These are phyloP conservation scores for Gremmenia infestans DNA, from an alignment of 2,329 filamentous ascomycete genomes.

Conservation along the genomic window DNA sequence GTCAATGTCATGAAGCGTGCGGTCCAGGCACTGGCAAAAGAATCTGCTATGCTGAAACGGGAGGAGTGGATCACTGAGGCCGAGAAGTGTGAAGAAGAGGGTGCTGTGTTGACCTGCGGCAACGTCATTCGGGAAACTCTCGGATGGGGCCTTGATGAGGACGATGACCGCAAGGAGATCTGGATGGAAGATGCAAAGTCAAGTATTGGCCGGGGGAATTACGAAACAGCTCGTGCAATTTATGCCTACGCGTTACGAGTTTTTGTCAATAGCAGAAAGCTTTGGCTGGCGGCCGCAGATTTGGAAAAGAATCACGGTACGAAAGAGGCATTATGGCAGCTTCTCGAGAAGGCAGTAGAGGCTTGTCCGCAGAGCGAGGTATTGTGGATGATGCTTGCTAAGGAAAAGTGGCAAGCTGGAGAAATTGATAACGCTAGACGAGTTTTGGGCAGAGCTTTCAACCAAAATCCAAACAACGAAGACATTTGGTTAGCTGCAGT, in stretches of 20 bases:
- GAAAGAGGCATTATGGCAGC: conserved; percentile 74
- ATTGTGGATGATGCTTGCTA: conserved; percentile 92
- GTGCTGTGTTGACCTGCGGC: conserved; percentile 77
- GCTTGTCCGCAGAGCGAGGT: conserved; percentile 88
- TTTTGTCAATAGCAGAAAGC: conserved; percentile 79
- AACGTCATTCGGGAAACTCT: conserved; percentile 90
- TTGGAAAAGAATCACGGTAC: conserved; percentile 85
- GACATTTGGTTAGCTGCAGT: conserved; percentile 97
- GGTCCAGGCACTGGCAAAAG: conserved; percentile 79
- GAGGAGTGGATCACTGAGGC: conserved; percentile 97
- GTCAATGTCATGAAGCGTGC: conserved; percentile 94
- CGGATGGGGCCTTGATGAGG: conserved; percentile 88
- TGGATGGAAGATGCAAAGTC: conserved; percentile 91
- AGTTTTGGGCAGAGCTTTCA: conserved; percentile 85
- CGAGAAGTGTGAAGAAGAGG: conserved; percentile 90
- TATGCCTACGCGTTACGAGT: conserved; percentile 86
- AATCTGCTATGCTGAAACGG: conserved; percentile 93
- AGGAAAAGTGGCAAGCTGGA: conserved; percentile 88
- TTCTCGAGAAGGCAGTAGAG: conserved; percentile 90
- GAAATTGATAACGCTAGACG: conserved; percentile 81
- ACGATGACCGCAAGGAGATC: conserved; percentile 91
- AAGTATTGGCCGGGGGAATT: conserved; percentile 75
- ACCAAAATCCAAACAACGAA: conserved; percentile 93
- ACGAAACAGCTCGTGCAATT: conserved; percentile 88
- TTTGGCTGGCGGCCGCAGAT: conserved; percentile 89